These are phyloP conservation scores for Orbilia quercus DNA, from an alignment of 2,329 filamentous ascomycete species.

Conservation along the genomic window DNA sequence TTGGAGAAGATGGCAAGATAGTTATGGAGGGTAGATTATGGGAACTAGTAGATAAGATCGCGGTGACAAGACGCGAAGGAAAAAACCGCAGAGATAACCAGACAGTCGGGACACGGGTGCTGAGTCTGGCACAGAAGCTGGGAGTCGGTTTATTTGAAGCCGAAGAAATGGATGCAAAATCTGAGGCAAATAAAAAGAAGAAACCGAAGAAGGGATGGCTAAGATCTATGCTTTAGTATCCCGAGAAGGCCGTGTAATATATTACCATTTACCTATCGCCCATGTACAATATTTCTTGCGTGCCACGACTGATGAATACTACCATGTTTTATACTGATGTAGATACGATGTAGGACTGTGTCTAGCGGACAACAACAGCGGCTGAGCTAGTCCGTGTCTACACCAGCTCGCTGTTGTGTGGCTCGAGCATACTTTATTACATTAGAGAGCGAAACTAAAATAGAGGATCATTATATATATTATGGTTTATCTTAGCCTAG, in stretches of 20 bases:
- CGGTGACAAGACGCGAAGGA: slow-evolving; percentile 82
- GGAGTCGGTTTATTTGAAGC: slow-evolving; percentile 76
- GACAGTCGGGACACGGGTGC: slow-evolving; percentile 83
- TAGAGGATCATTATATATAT: no score
- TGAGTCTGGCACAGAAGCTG: slow-evolving; percentile 79
- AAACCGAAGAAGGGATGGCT: slow-evolving; percentile 52
- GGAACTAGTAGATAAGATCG: slow-evolving; percentile 91
- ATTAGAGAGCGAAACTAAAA: no score
- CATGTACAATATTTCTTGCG: slow-evolving; percentile 34
- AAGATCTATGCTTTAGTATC: slow-evolving; percentile 48
- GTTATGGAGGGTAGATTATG: slow-evolving; percentile 80
- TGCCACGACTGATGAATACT: slow-evolving; percentile 11
- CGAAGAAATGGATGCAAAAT: slow-evolving; percentile 61
- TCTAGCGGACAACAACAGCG: no score
- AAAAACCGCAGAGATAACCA: slow-evolving; percentile 96
- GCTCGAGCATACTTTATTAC: no score
- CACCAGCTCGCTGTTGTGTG: no score
- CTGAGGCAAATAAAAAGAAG: slow-evolving; percentile 41
- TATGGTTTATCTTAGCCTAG: no score
- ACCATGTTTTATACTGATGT: slow-evolving; percentile 1
- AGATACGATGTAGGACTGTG: background rate
- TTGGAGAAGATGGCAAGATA: slow-evolving; percentile 74
- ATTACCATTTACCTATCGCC: slow-evolving; percentile 32
- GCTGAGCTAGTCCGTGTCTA: no score
- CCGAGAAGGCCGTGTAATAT: slow-evolving; percentile 20